Evolutionary conservation across 371 early-diverging fungal species (phyloP), one percentile per base, ranked within the genome.

Genomic region (Actinomucor elegans): DNA sequence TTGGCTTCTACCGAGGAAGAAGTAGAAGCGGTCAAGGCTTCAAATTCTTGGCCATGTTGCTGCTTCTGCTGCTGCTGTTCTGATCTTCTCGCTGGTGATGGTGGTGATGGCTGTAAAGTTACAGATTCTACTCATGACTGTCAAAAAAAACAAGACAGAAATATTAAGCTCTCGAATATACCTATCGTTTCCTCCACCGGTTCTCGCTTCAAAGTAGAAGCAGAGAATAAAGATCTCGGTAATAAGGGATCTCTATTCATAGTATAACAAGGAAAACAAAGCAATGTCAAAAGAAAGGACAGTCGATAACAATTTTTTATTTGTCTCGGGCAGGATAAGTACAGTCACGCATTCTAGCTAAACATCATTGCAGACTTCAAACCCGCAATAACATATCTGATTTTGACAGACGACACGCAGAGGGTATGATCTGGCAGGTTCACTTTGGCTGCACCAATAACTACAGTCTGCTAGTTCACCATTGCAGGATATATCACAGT

Each of bases 201-300:
- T 24, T 62, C 62, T 23, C 34, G 15, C n/a, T 62, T 62, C n/a
- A 62, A 34, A 12, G 62, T 62, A 1, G 62, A 62, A n/a, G 57
- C 57, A 11, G 62, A 56, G 23, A 62, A 62, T 24, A 62, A 32
- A 12, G 62, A 56, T 5, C 48, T 46, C 12, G 62, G 62, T 28
- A 62, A 28, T 28, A 54, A 18, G 11, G 43, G 43, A 29, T 54
- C 48, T 31, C 33, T 41, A 21, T 42, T 35, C 49, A 53, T 52
- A 20, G 4, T 33, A 26, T 5, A 54, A 26, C 20, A 42, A 57
- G 21, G 8, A 9, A 32, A 0, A 20, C 4, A n/a, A 46, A 38
- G 38, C n/a, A n/a, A n/a, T 11, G 12, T 23, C 7, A 15, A 35
- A 33, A 20, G 12, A 27, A 10, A 44, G 23, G 43, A 52, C 32